Evolutionary conservation across 2,329 filamentous ascomycete species (phyloP), one percentile per base, ranked within the genome.

Genomic region (Aspergillus glaucus): DNA sequence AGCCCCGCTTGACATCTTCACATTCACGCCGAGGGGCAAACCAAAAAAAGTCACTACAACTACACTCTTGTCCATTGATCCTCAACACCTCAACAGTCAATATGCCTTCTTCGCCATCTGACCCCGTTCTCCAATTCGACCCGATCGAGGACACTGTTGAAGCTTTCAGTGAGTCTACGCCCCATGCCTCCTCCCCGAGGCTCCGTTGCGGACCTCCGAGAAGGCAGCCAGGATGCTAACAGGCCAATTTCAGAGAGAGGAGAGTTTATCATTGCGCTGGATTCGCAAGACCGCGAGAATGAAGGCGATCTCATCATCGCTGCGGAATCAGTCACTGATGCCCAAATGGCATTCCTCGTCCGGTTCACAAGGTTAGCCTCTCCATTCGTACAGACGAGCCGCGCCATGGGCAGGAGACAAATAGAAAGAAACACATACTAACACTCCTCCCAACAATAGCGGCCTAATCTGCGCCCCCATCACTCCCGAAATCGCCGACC

Each of bases 301-400:
- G 93, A 98, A 79, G 93, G 91, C 70, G 93, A 98, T 74, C 82
- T 98, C 44, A 96, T 97, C 71, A 94, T 97, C 65, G 88, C 93
- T 57, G 92, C 90, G 54, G 77, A 89, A 58, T 80, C 86, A 62
- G 75, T 96, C 55, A 95, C 92, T 7, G 79, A 90, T 21, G 80
- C 87, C 56, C 92, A 97, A 73, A 94, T 95, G 84, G 88, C 90
- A 62, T 98, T 96, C 77, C 85, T 98, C 80, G 82, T 98, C 69
- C 88, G 90, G 62, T 83, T 95, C 76, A 87, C 87, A 36, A 89
- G 74, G 74, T 76, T 62, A 47, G 57, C 36, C 19, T 43, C 26
- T 1, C 42, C 42, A 42, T 22, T 22, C 19, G 10, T 24, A 22
- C 19, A 22, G 17, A 42, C 15, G 17, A 15, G 3, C 4, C 17